These are phyloP conservation scores for Boletus nobilissimus DNA, from an alignment of 1,284 basidiomycete genomes.

Conservation along the genomic window DNA sequence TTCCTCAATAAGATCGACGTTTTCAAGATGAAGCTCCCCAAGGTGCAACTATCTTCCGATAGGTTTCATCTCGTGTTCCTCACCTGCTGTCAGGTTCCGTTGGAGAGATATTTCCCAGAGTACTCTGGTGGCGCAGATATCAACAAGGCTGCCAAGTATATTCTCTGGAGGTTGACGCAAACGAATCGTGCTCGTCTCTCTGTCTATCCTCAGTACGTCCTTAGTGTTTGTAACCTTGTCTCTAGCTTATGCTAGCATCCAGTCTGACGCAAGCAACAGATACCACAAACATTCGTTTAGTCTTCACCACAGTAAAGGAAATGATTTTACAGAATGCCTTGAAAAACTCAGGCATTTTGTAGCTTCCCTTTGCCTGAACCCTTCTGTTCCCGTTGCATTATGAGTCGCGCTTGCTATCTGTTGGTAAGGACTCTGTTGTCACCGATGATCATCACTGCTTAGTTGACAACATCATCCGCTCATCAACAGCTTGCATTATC, in stretches of 20 bases:
- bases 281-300: slow-evolving; percentile 85
- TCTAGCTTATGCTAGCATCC: background rate
- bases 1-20: slow-evolving; percentile 98
- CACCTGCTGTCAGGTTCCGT: slow-evolving; percentile 63
- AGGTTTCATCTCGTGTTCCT: background rate
- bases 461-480: slow-evolving; percentile 7
- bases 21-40: slow-evolving; percentile 93
- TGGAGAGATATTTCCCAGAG: slow-evolving; percentile 93
- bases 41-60: slow-evolving; percentile 55
- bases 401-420: slow-evolving; percentile 38
- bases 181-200: slow-evolving; percentile 89
- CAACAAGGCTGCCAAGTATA: slow-evolving; percentile 98
- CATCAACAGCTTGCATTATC: slow-evolving; percentile 43
- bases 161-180: slow-evolving; percentile 97
- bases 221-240: background rate
- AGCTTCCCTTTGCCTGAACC: slow-evolving; percentile 9
- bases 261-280: slow-evolving; percentile 86
- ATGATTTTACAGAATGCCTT: slow-evolving; percentile 93
- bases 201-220: slow-evolving; percentile 90
- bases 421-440: slow-evolving; percentile 30
- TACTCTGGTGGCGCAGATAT: slow-evolving; percentile 95
- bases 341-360: slow-evolving; percentile 83
- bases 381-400: slow-evolving; percentile 18
- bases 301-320: slow-evolving; percentile 97
- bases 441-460: background rate